These are phyloP conservation scores for Diversispora eburnea DNA, from an alignment of 192 early-diverging fungal genomes.

Conservation along the genomic window DNA sequence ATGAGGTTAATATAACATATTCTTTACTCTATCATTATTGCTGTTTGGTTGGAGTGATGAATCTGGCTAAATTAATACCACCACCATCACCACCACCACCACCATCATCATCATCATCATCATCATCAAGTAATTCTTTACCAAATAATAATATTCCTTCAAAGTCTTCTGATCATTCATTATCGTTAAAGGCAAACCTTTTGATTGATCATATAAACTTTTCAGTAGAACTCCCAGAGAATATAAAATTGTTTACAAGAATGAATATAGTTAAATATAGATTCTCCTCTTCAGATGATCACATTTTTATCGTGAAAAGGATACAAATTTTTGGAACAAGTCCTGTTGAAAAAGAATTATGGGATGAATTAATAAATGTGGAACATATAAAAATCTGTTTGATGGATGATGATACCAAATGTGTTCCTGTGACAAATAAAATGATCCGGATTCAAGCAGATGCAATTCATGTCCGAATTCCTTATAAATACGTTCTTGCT, in stretches of 20 bases:
- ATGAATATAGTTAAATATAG: conserved; percentile 25
- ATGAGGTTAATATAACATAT: conserved; percentile 9
- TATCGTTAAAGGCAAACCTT: neutral
- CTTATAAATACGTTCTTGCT: conserved; percentile 36
- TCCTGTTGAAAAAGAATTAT: conserved; percentile 16
- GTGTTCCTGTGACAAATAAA: neutral
- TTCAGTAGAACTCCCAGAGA: conserved; percentile 16
- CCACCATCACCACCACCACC: too few relatives aligned
- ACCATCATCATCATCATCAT: too few relatives aligned
- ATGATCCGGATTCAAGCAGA: conserved; percentile 22
- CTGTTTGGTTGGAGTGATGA: conserved; percentile 13
- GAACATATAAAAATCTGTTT: conserved; percentile 30
- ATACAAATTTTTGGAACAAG: conserved; percentile 32
- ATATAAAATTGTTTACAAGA: conserved; percentile 28
- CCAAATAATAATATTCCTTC: neutral
- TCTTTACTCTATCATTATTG: conserved; percentile 29
- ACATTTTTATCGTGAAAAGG: neutral
- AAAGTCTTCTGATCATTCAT: neutral
- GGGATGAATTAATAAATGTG: conserved; percentile 41
- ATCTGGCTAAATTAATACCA: neutral
- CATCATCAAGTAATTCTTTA: too few relatives aligned
- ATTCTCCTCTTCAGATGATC: conserved; percentile 3
- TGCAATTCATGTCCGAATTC: conserved; percentile 37
- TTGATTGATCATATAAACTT: conserved; percentile 30
- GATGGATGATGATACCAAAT: conserved; percentile 13